A percentile compares a stretch with the other conserved stretches of the same genome.
These are phyloP conservation scores for Debaryomyces fabryi DNA, from an alignment of 1,139 yeast genomes.

Conservation along the genomic window DNA sequence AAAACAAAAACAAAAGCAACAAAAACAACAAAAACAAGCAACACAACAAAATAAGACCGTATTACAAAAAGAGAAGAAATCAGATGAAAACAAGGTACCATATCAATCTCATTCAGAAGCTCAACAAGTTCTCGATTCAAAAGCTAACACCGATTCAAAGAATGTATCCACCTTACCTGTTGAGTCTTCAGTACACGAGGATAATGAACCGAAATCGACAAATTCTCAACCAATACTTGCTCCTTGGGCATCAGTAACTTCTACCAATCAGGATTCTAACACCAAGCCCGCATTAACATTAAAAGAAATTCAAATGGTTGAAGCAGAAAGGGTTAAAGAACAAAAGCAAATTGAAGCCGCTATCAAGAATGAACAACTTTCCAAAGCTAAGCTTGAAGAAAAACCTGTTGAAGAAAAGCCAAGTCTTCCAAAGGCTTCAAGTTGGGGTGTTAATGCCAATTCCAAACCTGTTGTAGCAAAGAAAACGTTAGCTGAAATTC, in stretches of 20 bases:
- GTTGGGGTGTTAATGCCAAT: constrained; percentile 52
- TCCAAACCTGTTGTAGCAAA: constrained; percentile 23
- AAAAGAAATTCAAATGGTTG: constrained; percentile 71
- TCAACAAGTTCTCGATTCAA: not conserved
- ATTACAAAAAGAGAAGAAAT: not conserved
- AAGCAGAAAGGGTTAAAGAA: constrained; percentile 54
- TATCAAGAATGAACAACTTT: constrained; percentile 32
- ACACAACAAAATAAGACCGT: not conserved
- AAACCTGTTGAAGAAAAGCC: constrained; percentile 27
- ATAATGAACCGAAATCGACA: constrained; percentile 24
- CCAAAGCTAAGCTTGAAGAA: constrained; percentile 25
- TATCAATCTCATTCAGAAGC: not conserved
- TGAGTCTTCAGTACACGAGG: not conserved
- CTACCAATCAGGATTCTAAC: constrained; percentile 19
- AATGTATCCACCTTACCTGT: not conserved
- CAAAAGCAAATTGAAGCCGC: constrained; percentile 40
- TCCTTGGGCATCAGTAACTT: constrained; percentile 54
- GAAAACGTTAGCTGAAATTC: constrained; percentile 50
- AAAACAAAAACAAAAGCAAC: constrained; percentile 1
- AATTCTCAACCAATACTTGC: constrained; percentile 40
- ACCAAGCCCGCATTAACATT: constrained; percentile 57
- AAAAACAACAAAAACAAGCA: constrained; percentile 3
- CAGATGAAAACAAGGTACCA: not conserved
- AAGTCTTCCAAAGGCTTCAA: constrained; percentile 50
- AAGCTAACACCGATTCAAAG: not conserved